Percentiles rank a stretch among this genome's conserved stretches.
phyloP scores from a whole-genome alignment of 208 protist genomes.

The Acanthamoeba polyphaga region DNA sequence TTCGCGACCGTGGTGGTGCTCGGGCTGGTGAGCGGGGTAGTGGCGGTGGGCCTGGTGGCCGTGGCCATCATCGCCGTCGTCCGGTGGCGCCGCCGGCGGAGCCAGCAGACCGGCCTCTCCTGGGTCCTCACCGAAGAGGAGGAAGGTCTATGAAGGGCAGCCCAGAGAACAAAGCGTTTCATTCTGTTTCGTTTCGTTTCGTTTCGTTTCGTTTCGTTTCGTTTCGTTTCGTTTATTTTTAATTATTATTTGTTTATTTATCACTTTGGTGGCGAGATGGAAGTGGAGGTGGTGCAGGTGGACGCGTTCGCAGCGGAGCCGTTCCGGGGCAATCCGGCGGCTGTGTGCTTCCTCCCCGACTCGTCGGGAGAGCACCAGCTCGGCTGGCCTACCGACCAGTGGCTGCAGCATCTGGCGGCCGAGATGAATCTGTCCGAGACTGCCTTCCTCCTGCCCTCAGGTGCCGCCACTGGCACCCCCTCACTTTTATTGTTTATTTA shows the following conservation, averaged over 20 bases:
- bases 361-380: slow-evolving; percentile 21
- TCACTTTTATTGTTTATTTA: too few species aligned
- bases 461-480: too few species aligned
- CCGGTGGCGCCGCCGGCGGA: slow-evolving; percentile 6
- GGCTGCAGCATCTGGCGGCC: slow-evolving; percentile 87
- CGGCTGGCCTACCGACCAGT: slow-evolving; percentile 81
- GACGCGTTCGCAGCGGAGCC: slow-evolving; percentile 89
- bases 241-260: too few species aligned
- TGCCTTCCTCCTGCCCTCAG: slow-evolving; percentile 80
- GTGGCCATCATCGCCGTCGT: slow-evolving; percentile 31
- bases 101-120: slow-evolving; percentile 5
- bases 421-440: slow-evolving; percentile 91
- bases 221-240: too few species aligned
- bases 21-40: neutral
- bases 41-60: neutral
- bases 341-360: slow-evolving; percentile 86
- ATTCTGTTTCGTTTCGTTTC: too few species aligned
- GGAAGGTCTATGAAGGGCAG: too few species aligned
- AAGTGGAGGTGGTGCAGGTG: slow-evolving; percentile 91
- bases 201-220: too few species aligned
- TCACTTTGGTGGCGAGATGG: neutral
- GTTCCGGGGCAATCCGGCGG: slow-evolving; percentile 91
- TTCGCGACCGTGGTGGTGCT: neutral
- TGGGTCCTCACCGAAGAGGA: slow-evolving; percentile 72
- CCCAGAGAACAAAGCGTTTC: too few species aligned